phyloP scores from a whole-genome alignment of 2,329 filamentous ascomycete species.

The Aschersonia sp. region DNA sequence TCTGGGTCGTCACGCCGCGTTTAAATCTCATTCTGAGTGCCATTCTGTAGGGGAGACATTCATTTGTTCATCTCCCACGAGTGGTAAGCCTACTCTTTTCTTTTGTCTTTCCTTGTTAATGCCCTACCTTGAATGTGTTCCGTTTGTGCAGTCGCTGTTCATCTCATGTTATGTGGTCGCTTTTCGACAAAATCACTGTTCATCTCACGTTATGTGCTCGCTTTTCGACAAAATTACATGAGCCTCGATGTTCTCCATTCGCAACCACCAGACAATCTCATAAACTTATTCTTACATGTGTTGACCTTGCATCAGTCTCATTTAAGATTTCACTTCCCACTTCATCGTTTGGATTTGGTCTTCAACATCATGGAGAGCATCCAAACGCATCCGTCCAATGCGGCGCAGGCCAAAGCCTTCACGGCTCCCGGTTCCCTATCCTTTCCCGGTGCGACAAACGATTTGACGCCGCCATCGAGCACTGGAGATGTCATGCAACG shows the following conservation, averaged over 20 bases:
- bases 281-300: no score
- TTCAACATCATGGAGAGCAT: conserved; percentile 62
- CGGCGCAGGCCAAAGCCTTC: conserved; percentile 89
- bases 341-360: no score
- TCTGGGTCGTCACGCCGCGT: conserved; percentile 2
- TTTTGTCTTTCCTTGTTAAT: not conserved
- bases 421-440: conserved; percentile 85
- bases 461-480: conserved; percentile 67
- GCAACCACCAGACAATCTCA: no score
- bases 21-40: conserved; percentile 16
- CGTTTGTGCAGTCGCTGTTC: not conserved
- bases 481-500: conserved; percentile 42
- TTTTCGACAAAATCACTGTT: not conserved
- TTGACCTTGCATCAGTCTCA: no score
- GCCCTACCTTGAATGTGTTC: not conserved
- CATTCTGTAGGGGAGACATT: conserved; percentile 76
- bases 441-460: conserved; percentile 72
- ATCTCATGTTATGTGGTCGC: conserved; percentile 9
- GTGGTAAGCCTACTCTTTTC: conserved; percentile 34
- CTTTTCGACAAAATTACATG: no score
- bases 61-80: conserved; percentile 87
- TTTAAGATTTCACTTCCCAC: no score
- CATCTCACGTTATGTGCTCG: conserved; percentile 8
- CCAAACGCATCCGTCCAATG: conserved; percentile 82
- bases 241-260: no score